Evolutionary conservation across 441 rosid species (phyloP).

Genomic region (Raphanus hybrid): DNA sequence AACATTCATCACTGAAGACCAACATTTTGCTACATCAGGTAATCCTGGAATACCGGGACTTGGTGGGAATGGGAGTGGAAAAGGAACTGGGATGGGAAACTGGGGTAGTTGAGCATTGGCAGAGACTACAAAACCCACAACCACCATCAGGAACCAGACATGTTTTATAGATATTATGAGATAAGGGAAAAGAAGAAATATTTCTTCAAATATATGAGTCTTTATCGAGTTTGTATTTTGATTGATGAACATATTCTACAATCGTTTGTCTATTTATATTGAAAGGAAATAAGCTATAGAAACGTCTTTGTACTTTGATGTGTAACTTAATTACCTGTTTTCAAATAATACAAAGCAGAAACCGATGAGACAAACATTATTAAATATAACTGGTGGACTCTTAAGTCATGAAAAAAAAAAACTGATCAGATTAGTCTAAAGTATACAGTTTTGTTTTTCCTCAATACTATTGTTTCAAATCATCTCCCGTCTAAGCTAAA

Average conservation of each 20-base stretch:
- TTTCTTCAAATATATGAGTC: not conserved
- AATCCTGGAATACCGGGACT: no score
- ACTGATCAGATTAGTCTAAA: not conserved
- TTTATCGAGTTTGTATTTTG: not conserved
- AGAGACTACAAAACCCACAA: not conserved
- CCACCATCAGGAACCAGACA: no score
- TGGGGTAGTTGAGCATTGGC: conserved; percentile 24
- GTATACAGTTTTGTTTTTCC: not conserved
- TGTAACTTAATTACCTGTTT: not conserved
- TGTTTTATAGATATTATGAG: conserved; percentile 6
- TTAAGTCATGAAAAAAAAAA: not conserved
- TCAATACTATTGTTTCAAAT: not conserved
- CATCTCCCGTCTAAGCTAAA: no score
- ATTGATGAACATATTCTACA: not conserved
- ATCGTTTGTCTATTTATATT: no score
- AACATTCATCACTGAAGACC: no score
- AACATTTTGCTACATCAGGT: no score
- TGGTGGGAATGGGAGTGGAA: no score
- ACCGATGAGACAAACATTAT: not conserved
- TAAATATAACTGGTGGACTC: not conserved
- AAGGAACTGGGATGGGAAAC: no score
- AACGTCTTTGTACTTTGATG: no score
- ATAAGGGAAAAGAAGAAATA: not conserved
- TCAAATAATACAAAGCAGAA: not conserved
- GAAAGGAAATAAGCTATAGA: no score